Evolutionary conservation across 2,329 filamentous ascomycete species (phyloP), one percentile per base, ranked within the genome.

Genomic region (Hymenoscyphus scutula): DNA sequence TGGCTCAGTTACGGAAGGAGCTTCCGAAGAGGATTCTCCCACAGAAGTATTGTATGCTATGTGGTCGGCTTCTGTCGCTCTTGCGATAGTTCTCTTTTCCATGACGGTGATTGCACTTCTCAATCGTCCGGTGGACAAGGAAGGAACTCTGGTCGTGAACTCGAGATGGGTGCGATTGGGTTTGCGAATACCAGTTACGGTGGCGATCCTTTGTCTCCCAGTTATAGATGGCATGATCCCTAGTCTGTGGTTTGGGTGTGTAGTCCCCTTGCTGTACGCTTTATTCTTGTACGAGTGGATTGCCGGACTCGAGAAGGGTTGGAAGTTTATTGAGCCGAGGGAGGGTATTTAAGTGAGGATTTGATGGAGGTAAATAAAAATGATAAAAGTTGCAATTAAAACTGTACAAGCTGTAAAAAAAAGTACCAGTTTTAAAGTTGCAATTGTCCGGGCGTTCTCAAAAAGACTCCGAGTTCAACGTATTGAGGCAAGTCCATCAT

Each of bases 271-370:
- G 13, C 23, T 68, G 6, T 68, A 64, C 55, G 51, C 29, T 34
- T 57, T 66, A 15, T 66, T 65, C 48, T 19, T 68, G 1, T 66
- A 57, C 59, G 64, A 68, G 37, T 63, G 59, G 62, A n/a, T 58
- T 38, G 51, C 59, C 32, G 64, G 66, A 2, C 53, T 66, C 29
- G 64, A 68, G 55, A 63, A 32, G 41, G 34, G 60, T 51, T 67
- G 61, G 65, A 53, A 25, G 37, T 29, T 63, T n/a, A 29, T 67
- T 19, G 61, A 67, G 17, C 23, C 56, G 30, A 66, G 62, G 32
- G 58, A 51, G 2, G 17, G 30, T 15, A 25, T 2, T 29, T 27
- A 25, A 29, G 7, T 53, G 51, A 53, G 13, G 10, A 17, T 29
- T 25, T 25, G 23, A 23, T 29, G 23, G 23, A 32, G 5, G 10